Evolutionary conservation across 345 rosid species (phyloP).

Genomic region (Fremontodendron californicum): DNA sequence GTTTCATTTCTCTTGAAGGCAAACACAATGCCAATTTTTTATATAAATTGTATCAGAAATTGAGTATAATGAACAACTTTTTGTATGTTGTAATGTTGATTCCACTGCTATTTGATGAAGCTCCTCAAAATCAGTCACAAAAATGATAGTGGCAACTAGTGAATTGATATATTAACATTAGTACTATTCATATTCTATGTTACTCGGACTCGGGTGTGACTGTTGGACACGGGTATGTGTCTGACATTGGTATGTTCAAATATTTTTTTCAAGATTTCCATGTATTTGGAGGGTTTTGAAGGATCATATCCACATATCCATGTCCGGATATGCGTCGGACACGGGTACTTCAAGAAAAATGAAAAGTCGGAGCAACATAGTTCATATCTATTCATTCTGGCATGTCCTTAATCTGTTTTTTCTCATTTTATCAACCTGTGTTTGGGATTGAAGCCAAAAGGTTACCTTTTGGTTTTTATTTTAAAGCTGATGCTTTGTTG

Average conservation of each 20-base stretch:
- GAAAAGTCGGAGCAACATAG: too few relatives aligned
- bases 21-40: not conserved
- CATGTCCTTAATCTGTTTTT: not conserved
- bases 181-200: not conserved
- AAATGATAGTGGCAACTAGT: not conserved
- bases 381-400: not conserved
- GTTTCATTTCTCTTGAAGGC: constrained; percentile 1
- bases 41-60: not conserved
- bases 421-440: not conserved
- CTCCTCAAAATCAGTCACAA: not conserved
- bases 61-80: not conserved
- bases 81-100: not conserved
- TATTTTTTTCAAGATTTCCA: too few relatives aligned
- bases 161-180: not conserved
- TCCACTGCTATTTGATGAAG: not conserved
- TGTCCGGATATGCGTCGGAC: too few relatives aligned
- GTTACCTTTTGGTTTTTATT: not conserved
- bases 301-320: too few relatives aligned
- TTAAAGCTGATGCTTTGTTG: not conserved
- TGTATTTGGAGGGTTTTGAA: too few relatives aligned
- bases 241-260: too few relatives aligned
- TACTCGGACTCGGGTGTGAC: not conserved
- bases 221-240: not conserved
- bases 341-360: too few relatives aligned
- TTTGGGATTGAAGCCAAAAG: not conserved